These are phyloP conservation scores for Lentinula detonsa DNA, from an alignment of 768 basidiomycete genomes.

Conservation along the genomic window DNA sequence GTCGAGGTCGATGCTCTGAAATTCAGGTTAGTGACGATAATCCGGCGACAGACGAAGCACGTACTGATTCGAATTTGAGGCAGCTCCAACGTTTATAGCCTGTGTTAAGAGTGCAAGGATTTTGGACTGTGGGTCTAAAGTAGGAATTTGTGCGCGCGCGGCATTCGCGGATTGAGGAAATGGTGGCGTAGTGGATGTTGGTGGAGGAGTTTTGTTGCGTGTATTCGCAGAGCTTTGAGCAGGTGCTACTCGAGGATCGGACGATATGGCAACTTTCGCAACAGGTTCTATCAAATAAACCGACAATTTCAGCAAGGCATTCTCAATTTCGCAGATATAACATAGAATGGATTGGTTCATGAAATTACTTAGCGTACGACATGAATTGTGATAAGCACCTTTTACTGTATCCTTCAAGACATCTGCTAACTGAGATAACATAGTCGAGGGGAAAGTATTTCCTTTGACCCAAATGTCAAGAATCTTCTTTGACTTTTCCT, in stretches of 20 bases:
- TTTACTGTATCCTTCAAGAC: conserved; percentile 59
- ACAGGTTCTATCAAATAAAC: conserved; percentile 57
- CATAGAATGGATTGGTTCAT: conserved; percentile 58
- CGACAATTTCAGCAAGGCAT: conserved; percentile 25
- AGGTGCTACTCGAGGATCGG: conserved; percentile 31
- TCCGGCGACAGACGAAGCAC: not conserved
- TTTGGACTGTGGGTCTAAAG: conserved; percentile 50
- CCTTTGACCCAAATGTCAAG: conserved; percentile 96
- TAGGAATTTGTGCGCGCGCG: conserved; percentile 11
- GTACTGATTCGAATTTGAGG: conserved; percentile 31
- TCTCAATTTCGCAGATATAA: conserved; percentile 44
- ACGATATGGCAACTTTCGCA: conserved; percentile 28
- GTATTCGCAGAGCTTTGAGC: conserved; percentile 23
- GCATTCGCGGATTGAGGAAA: not conserved
- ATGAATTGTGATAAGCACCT: conserved; percentile 79
- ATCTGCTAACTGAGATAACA: conserved; percentile 68
- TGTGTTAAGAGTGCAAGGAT: conserved; percentile 66
- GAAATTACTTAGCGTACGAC: conserved; percentile 81
- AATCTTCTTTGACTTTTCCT: conserved; percentile 98
- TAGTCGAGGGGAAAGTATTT: conserved; percentile 77
- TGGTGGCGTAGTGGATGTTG: conserved; percentile 20
- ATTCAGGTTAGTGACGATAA: not conserved
- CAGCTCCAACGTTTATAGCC: conserved; percentile 44
- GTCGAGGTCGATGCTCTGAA: conserved; percentile 16
- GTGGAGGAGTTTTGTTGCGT: conserved; percentile 18